A percentile compares a stretch with the other conserved stretches of the same genome.
Conservation (phyloP, 805 yeast genomes). For the Saccharomyces eubayanus region DNA sequence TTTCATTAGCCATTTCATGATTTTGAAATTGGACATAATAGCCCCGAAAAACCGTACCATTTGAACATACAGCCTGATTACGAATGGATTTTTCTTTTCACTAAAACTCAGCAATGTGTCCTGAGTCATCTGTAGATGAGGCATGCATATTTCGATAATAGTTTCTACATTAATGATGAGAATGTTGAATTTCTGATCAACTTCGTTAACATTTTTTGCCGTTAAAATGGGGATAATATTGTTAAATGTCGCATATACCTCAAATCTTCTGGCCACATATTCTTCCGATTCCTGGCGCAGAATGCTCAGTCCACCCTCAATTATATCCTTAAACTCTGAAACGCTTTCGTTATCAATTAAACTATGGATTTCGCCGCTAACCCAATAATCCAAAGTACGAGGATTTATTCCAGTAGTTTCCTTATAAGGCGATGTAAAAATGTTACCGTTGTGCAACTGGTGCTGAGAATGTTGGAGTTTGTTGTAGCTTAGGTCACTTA, state of each 20-base stretch:
- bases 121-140: conserved; percentile 15
- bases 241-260: conserved; percentile 29
- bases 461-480: not conserved
- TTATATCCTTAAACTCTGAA: conserved; percentile 16
- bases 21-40: conserved; percentile 20
- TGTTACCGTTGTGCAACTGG: not conserved
- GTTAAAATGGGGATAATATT: conserved; percentile 18
- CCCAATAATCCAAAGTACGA: conserved; percentile 19
- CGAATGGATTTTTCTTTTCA: conserved; percentile 23
- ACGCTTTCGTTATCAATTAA: conserved; percentile 13
- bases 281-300: conserved; percentile 5
- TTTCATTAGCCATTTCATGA: conserved; percentile 12
- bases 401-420: conserved; percentile 5
- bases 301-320: conserved; percentile 22
- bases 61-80: conserved; percentile 25
- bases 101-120: conserved; percentile 7
- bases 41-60: conserved; percentile 21
- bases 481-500: not conserved
- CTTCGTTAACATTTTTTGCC: conserved; percentile 3
- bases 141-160: conserved; percentile 9
- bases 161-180: conserved; percentile 14
- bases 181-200: conserved; percentile 14
- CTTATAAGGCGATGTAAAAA: not conserved
- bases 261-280: conserved; percentile 15
- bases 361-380: conserved; percentile 24